Conservation (phyloP, 2,329 filamentous ascomycete genomes). For the Xylariaceae sp. region DNA sequence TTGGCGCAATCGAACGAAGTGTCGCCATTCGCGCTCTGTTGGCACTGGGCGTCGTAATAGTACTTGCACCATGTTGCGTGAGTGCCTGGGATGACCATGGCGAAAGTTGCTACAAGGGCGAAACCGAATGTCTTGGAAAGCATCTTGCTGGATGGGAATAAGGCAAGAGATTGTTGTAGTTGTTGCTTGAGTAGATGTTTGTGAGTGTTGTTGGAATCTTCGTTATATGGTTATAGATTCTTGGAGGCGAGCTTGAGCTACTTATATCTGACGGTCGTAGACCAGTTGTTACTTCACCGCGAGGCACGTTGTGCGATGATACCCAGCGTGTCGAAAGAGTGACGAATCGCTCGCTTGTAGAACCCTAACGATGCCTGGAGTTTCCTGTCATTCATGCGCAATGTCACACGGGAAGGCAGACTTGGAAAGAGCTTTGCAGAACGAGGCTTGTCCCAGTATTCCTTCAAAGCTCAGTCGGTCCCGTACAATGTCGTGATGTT, state of each 20-base stretch:
- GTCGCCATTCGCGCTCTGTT: constrained; percentile 1
- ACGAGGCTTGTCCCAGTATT: not conserved
- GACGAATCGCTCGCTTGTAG: not conserved
- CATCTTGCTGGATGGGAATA: constrained; percentile 1
- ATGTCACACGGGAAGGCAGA: not conserved
- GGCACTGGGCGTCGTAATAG: constrained; percentile 5
- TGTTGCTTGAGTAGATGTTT: not conserved
- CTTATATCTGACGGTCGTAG: not conserved
- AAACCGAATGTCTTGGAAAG: constrained; percentile 1
- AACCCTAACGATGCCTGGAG: not conserved
- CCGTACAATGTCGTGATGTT: not conserved
- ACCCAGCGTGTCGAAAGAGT: not conserved
- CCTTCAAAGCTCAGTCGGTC: not conserved
- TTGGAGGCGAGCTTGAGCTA: not conserved
- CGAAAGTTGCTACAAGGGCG: not conserved
- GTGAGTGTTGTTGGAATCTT: not conserved
- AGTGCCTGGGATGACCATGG: constrained; percentile 1
- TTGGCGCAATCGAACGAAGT: constrained; percentile 7
- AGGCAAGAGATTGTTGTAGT: not conserved
- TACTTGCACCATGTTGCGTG: constrained; percentile 5
- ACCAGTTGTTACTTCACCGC: not conserved
- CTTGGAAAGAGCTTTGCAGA: not conserved
- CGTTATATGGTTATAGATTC: not conserved
- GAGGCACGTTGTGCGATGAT: not conserved
- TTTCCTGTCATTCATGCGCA: not conserved